phyloP scores from a whole-genome alignment of 257 asterid genomes.

The Agastache rugosa region DNA sequence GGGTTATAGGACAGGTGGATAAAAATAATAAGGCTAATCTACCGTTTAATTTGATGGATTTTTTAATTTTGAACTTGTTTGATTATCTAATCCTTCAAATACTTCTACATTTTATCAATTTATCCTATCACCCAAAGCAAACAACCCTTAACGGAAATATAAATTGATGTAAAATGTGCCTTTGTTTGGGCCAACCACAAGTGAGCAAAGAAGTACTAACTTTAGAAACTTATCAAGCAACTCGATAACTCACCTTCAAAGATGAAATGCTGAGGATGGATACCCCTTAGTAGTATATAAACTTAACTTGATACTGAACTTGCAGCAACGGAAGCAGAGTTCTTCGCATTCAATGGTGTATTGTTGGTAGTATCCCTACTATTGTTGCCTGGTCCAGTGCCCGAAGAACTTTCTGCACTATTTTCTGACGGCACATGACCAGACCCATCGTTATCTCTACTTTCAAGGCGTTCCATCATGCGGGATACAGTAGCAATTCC shows the following conservation, averaged over 20 bases:
- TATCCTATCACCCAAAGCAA: too few species aligned
- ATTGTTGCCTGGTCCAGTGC: slow-evolving; percentile 45
- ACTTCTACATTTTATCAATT: too few species aligned
- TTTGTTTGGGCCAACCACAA: slow-evolving; percentile 3
- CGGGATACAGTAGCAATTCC: slow-evolving; percentile 86
- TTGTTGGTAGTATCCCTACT: slow-evolving; percentile 42
- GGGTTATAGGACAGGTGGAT: too few species aligned
- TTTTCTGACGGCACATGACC: slow-evolving; percentile 35
- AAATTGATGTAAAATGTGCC: slow-evolving; percentile 2
- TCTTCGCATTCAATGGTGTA: slow-evolving; percentile 38
- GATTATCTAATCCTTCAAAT: too few species aligned
- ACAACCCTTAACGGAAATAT: neutral
- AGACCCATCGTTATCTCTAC: slow-evolving; percentile 53
- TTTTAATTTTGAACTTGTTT: too few species aligned
- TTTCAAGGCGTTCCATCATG: slow-evolving; percentile 90
- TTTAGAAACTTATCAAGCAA: slow-evolving; percentile 24
- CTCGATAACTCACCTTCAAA: slow-evolving; percentile 61
- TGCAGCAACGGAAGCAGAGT: slow-evolving; percentile 56
- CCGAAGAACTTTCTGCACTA: slow-evolving; percentile 47
- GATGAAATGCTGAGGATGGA: slow-evolving; percentile 69
- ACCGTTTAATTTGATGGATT: too few species aligned
- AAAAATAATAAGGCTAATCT: too few species aligned
- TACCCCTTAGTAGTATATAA: slow-evolving; percentile 32
- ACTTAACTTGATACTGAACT: slow-evolving; percentile 50
- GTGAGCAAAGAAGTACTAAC: neutral